Evolutionary conservation across 768 basidiomycete genomes (phyloP).

Genomic region (Galerina sulciceps): DNA sequence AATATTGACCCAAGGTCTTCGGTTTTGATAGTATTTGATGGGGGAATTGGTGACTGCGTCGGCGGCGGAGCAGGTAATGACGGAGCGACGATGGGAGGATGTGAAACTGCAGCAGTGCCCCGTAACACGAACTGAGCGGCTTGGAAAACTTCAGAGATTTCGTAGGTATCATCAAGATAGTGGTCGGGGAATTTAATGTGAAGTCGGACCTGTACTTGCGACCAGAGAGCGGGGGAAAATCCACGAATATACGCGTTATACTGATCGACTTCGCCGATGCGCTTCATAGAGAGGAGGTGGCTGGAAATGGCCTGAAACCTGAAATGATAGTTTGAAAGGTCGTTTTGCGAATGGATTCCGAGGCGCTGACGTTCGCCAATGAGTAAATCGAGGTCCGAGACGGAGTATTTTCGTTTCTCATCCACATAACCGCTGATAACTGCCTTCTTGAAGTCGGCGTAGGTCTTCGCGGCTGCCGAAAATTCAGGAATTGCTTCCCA

Average conservation of each 20-base stretch:
- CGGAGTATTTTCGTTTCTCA: not conserved
- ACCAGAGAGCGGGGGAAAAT: not conserved
- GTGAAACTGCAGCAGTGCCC: not conserved
- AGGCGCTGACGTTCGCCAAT: not conserved
- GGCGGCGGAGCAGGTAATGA: too few relatives aligned
- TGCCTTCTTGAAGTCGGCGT: conserved; percentile 2
- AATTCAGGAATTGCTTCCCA: conserved; percentile 7
- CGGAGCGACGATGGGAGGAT: too few relatives aligned
- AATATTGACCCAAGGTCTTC: too few relatives aligned
- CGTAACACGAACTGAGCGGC: conserved; percentile 21
- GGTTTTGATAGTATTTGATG: too few relatives aligned
- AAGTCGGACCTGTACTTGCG: conserved; percentile 11
- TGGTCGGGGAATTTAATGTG: conserved; percentile 24
- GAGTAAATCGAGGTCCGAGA: conserved; percentile 4
- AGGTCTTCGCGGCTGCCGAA: not conserved
- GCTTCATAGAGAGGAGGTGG: conserved; percentile 18
- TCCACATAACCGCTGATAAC: conserved; percentile 1
- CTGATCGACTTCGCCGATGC: conserved; percentile 21
- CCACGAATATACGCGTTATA: not conserved
- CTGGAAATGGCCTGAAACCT: conserved; percentile 20
- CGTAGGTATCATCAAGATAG: conserved; percentile 26
- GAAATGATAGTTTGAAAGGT: conserved; percentile 21
- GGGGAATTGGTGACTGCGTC: too few relatives aligned
- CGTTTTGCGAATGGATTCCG: conserved; percentile 13
- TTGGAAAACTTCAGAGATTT: conserved; percentile 19